Conservation (phyloP, 257 asterid genomes). For the Fraxinus quadrangulata region DNA sequence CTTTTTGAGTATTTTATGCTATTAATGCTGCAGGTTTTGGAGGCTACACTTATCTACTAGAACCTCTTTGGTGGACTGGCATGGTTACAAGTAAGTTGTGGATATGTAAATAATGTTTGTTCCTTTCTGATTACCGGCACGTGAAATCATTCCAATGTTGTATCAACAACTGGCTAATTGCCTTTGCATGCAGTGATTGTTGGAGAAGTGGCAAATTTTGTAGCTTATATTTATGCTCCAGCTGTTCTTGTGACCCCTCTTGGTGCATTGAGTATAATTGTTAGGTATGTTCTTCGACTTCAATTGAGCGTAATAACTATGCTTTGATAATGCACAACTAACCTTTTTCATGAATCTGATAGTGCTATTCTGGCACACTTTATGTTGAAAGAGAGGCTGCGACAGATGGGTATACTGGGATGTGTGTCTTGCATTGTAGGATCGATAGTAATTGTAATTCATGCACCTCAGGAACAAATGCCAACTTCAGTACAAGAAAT, state of each 20-base stretch:
- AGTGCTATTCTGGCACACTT: constrained; percentile 67
- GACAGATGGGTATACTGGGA: constrained; percentile 56
- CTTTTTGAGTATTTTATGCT: constrained; percentile 2
- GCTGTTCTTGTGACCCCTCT: constrained; percentile 94
- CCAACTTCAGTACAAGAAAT: constrained; percentile 62
- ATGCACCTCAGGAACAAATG: constrained; percentile 66
- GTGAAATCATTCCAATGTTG: not conserved
- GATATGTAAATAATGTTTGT: not conserved
- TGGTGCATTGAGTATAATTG: constrained; percentile 87
- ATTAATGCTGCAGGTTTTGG: constrained; percentile 31
- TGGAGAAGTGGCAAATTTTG: constrained; percentile 80
- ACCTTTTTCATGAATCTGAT: constrained; percentile 39
- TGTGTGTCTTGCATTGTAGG: constrained; percentile 66
- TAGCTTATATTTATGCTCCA: constrained; percentile 90
- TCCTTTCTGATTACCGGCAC: not conserved
- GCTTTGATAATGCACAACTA: constrained; percentile 25
- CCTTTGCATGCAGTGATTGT: constrained; percentile 61
- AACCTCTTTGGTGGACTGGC: constrained; percentile 38
- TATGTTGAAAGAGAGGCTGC: constrained; percentile 61
- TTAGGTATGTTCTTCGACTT: constrained; percentile 52
- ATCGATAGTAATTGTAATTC: constrained; percentile 65
- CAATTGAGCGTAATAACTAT: not conserved
- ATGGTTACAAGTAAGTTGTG: constrained; percentile 30
- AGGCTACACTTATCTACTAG: constrained; percentile 30
- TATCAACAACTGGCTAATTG: constrained; percentile 14